Percentiles rank a stretch among this genome's conserved stretches.
Conservation (phyloP, 108 stramenopile genomes). For the Skeletonema tropicum region DNA sequence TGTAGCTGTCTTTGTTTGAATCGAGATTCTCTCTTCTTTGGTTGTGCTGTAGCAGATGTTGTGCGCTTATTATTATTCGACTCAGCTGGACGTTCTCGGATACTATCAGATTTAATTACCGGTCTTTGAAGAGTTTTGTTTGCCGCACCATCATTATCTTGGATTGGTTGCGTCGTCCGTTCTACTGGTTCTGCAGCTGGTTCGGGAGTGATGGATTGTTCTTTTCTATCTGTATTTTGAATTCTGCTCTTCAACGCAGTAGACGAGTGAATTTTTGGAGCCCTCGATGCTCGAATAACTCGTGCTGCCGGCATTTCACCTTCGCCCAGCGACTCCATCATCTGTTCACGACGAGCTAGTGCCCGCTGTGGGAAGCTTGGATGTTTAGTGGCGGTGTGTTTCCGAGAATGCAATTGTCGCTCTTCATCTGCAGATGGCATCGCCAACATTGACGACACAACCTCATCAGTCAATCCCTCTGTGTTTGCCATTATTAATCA, state of each 20-base stretch:
- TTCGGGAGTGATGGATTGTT: slow-evolving; percentile 3
- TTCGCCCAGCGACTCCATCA: slow-evolving; percentile 61
- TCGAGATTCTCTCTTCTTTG: slow-evolving; percentile 30
- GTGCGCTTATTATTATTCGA: not conserved
- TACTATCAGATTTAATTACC: slow-evolving; percentile 40
- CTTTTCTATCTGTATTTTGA: not conserved
- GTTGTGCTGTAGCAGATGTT: slow-evolving; percentile 12
- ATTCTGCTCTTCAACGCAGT: slow-evolving; percentile 22
- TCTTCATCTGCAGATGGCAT: slow-evolving; percentile 29
- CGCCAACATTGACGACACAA: slow-evolving; percentile 57
- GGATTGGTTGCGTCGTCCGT: not conserved
- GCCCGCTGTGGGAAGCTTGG: slow-evolving; percentile 51
- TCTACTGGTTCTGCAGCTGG: not conserved
- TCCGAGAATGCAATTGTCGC: not conserved
- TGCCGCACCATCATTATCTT: slow-evolving; percentile 1
- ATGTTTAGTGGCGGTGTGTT: slow-evolving; percentile 1
- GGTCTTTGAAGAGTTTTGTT: slow-evolving; percentile 13
- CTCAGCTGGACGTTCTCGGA: slow-evolving; percentile 42
- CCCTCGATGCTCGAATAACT: slow-evolving; percentile 61
- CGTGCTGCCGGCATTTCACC: slow-evolving; percentile 70
- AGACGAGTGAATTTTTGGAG: slow-evolving; percentile 29
- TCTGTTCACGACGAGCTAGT: slow-evolving; percentile 41
- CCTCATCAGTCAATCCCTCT: slow-evolving; percentile 76
- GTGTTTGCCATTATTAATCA: slow-evolving; percentile 73
- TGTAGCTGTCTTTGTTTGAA: slow-evolving; percentile 43